phyloP scores from a whole-genome alignment of 495 filamentous ascomycete species.

The Lophiotrema nucula region DNA sequence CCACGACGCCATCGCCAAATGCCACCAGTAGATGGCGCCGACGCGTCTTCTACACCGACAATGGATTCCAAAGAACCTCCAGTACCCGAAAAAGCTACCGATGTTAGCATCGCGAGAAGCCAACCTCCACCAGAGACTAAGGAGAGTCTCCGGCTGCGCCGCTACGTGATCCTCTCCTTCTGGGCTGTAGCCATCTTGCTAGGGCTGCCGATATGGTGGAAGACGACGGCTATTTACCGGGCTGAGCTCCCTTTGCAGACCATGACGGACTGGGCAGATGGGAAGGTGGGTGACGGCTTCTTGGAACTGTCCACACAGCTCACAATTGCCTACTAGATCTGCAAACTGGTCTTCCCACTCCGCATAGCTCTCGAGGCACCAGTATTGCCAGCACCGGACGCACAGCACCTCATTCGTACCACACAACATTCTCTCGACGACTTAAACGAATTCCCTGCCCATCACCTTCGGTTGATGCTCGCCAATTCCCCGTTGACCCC shows the following conservation, averaged over 20 bases:
- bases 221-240: conserved; percentile 92
- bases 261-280: conserved; percentile 92
- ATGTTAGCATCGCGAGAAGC: conserved; percentile 33
- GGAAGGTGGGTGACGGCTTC: conserved; percentile 73
- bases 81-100: background rate
- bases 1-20: background rate
- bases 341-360: conserved; percentile 83
- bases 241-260: conserved; percentile 77
- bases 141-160: conserved; percentile 64
- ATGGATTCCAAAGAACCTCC: background rate
- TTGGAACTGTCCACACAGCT: no score
- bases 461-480: conserved; percentile 77
- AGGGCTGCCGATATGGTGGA: conserved; percentile 93
- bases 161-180: conserved; percentile 79
- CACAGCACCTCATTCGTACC: conserved; percentile 71
- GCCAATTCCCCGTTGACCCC: conserved; percentile 44
- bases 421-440: conserved; percentile 91
- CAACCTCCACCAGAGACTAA: conserved; percentile 72
- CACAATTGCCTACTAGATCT: conserved; percentile 64
- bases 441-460: conserved; percentile 86
- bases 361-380: conserved; percentile 75
- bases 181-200: conserved; percentile 83
- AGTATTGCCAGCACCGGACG: conserved; percentile 62
- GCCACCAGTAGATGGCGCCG: conserved; percentile 5
- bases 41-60: conserved; percentile 8